Percentiles rank a stretch among this genome's conserved stretches.
Evolutionary conservation across 768 basidiomycete species (phyloP).

Genomic region (Auricularia sp.): DNA sequence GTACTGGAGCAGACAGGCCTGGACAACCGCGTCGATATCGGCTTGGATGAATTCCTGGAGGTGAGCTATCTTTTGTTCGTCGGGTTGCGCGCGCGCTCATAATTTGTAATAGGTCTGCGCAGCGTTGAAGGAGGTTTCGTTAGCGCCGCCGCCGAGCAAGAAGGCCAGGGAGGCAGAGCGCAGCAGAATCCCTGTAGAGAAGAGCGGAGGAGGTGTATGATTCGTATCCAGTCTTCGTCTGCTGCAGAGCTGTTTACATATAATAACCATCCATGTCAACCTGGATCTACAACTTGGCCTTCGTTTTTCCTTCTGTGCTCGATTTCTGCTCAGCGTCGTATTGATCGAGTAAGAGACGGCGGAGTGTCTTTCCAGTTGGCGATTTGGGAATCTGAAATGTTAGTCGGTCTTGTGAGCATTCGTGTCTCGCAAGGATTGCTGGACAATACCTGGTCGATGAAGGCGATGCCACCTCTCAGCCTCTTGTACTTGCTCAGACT

Average conservation of each 20-base stretch:
- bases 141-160: conserved; percentile 29
- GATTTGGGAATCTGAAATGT: conserved; percentile 55
- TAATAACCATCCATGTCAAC: background rate
- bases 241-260: background rate
- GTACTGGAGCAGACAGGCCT: conserved; percentile 73
- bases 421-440: background rate
- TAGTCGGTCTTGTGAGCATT: too few species aligned
- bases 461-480: conserved; percentile 60
- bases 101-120: conserved; percentile 50
- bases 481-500: conserved; percentile 69
- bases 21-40: conserved; percentile 41
- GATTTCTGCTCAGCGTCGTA: background rate
- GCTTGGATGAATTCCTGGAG: conserved; percentile 84
- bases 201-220: conserved; percentile 44
- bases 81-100: background rate
- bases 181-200: conserved; percentile 42
- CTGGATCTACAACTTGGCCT: background rate
- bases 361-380: conserved; percentile 62
- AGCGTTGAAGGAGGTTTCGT: conserved; percentile 55
- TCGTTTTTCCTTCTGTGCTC: background rate
- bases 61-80: conserved; percentile 29
- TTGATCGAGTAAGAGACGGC: conserved; percentile 49
- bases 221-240: background rate
- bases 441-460: conserved; percentile 48
- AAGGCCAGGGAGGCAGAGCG: conserved; percentile 27